Base-by-base conservation (phyloP, 2,329 filamentous ascomycete species). In the Arthrinium phaeospermum region DNA sequence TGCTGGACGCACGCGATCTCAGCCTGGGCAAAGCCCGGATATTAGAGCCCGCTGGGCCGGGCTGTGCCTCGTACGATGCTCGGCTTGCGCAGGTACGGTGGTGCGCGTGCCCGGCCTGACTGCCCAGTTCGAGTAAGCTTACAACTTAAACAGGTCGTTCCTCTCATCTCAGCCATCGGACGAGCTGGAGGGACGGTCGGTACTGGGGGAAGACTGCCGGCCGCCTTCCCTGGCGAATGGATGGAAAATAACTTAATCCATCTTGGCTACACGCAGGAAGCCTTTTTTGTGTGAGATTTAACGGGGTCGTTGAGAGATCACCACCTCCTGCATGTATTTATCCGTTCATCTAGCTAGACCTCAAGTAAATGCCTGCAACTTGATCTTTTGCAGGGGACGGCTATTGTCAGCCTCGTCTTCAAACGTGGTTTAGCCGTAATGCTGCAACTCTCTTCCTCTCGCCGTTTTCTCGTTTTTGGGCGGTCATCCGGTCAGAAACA, bases 21-120 rank as follows among this genome's bases (percentile, higher is more conserved):
- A 64, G 57, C 34, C 57, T 41, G n/a, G 57, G 30, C 41, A 34
- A 64, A 30, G 8, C 24, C 57, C 57, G 57, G 57, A 22, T n/a
- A 37, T 64, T n/a, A 41, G 57, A 64, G 34, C 34, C 30, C 57
- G 57, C 34, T 64, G 57, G 57, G 57, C 57, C 57, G 57, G 57
- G 34, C 57, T 64, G 22, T 64, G 57, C 57, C 57, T 64, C 57
- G 57, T 64, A 64, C 34, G 57, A 64, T 64, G 57, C 27, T 61
- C 16, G 53, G 53, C 53, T 61, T 61, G 53, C 57, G 57, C 57
- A 64, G 57, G 57, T 64, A 64, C 57, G 57, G 57, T 41, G 57
- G 57, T 64, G 57, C 57, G 53, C 34, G 34, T 41, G 57, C 34
- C 57, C 57, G 57, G 57, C 22, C 34, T 41, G 22, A 41, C 30